Evolutionary conservation across 1,284 basidiomycete species (phyloP).

Genomic region (Singerocomus rubriflavus): DNA sequence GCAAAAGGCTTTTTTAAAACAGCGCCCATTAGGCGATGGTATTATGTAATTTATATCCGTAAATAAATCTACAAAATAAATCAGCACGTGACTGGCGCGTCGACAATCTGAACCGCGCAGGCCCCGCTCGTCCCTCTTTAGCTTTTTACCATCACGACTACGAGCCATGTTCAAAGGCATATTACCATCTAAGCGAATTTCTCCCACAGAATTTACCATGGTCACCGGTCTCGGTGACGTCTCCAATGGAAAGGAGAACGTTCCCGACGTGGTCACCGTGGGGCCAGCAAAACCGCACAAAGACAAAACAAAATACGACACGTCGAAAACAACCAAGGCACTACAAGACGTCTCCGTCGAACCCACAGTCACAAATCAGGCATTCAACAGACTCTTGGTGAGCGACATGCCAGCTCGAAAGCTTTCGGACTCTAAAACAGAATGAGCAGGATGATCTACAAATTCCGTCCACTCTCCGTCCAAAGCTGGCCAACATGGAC

Average conservation of each 20-base stretch:
- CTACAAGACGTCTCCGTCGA: slow-evolving; percentile 39
- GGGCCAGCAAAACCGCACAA: slow-evolving; percentile 28
- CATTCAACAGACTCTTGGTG: slow-evolving; percentile 72
- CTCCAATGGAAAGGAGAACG: slow-evolving; percentile 63
- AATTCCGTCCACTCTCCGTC: slow-evolving; percentile 72
- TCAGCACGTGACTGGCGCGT: slow-evolving; percentile 33
- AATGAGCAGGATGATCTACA: slow-evolving; percentile 72
- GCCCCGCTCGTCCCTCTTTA: slow-evolving; percentile 3
- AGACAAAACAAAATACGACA: slow-evolving; percentile 42
- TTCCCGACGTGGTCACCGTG: slow-evolving; percentile 35
- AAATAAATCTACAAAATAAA: slow-evolving; percentile 29
- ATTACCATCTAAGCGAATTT: slow-evolving; percentile 59
- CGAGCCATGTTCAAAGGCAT: slow-evolving; percentile 70
- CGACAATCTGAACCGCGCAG: slow-evolving; percentile 30
- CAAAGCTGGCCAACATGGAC: slow-evolving; percentile 76
- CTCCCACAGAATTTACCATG: slow-evolving; percentile 69
- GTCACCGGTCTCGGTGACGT: slow-evolving; percentile 52
- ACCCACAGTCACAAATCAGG: slow-evolving; percentile 49
- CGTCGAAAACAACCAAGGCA: slow-evolving; percentile 33
- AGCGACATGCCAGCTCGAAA: slow-evolving; percentile 20
- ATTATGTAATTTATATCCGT: slow-evolving; percentile 20
- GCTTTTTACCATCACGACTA: slow-evolving; percentile 4
- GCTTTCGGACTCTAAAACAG: background rate
- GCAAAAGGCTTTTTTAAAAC: background rate
- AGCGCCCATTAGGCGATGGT: slow-evolving; percentile 20